phyloP scores from a whole-genome alignment of 768 basidiomycete species.

The Agaricus bisporus region DNA sequence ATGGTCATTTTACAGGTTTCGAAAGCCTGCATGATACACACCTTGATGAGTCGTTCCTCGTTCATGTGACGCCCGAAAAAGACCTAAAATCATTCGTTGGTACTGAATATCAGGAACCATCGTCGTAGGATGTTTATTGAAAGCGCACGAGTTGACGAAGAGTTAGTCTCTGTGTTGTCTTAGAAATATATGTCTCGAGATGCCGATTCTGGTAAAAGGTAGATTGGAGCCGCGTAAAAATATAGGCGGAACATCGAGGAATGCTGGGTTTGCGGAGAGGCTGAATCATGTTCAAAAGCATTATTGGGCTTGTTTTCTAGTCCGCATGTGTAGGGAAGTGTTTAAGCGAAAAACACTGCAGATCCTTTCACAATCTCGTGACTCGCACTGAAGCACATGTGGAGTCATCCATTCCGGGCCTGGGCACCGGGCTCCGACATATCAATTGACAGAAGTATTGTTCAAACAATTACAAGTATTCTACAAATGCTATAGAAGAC shows the following conservation, averaged over 20 bases:
- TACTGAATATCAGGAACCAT: not conserved
- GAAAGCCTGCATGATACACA: conserved; percentile 15
- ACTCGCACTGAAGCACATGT: not conserved
- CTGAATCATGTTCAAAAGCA: conserved; percentile 4
- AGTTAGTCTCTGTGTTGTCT: conserved; percentile 64
- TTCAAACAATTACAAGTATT: not conserved
- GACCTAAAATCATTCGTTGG: conserved; percentile 37
- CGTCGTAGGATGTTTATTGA: not conserved
- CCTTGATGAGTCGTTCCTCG: conserved; percentile 72
- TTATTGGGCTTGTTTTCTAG: not conserved
- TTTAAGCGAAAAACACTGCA: not conserved
- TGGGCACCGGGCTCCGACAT: too few relatives aligned
- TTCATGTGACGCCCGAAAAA: conserved; percentile 85
- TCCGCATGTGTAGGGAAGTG: conserved; percentile 2
- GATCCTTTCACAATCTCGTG: not conserved
- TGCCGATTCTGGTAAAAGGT: conserved; percentile 79
- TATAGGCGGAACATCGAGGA: conserved; percentile 10
- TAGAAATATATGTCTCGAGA: conserved; percentile 74
- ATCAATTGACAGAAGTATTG: not conserved
- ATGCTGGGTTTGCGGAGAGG: not conserved
- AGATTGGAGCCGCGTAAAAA: not conserved
- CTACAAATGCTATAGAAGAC: conserved; percentile 36
- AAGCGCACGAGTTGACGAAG: conserved; percentile 68
- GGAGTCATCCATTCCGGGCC: too few relatives aligned
- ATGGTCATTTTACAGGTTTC: not conserved